A percentile compares a stretch with the other conserved stretches of the same genome.
phyloP scores from a whole-genome alignment of 371 early-diverging fungal genomes.

The Syncephalastrum sp. region DNA sequence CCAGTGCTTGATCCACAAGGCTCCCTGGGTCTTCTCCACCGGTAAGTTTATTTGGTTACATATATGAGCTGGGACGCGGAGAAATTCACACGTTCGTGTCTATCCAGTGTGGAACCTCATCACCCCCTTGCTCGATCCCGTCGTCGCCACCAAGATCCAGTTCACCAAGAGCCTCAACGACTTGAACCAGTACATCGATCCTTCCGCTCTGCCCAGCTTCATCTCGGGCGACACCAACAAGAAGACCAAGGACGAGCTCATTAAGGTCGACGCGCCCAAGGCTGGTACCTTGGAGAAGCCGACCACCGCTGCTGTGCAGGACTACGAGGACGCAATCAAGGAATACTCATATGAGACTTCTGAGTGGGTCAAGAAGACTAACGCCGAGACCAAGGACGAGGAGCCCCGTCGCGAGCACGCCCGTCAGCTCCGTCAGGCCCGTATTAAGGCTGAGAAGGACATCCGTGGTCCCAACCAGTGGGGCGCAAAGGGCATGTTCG shows the following conservation, averaged over 20 bases:
- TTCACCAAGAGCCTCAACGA: constrained; percentile 71
- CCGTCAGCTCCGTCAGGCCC: constrained; percentile 24
- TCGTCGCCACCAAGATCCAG: constrained; percentile 83
- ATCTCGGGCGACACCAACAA: constrained; percentile 27
- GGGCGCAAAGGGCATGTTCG: constrained; percentile 23
- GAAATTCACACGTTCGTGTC: not conserved
- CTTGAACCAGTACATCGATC: constrained; percentile 60
- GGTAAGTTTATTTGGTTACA: constrained; percentile 33
- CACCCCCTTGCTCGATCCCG: constrained; percentile 87
- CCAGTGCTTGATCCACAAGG: constrained; percentile 75
- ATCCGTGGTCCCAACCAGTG: constrained; percentile 37
- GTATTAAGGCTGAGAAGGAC: constrained; percentile 37
- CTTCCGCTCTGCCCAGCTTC: constrained; percentile 28
- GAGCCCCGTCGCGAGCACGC: constrained; percentile 23
- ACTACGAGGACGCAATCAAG: constrained; percentile 19
- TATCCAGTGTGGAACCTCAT: constrained; percentile 71
- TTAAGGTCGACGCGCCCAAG: constrained; percentile 16
- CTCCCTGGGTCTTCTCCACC: constrained; percentile 83
- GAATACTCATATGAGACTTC: constrained; percentile 27
- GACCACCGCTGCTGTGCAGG: constrained; percentile 18
- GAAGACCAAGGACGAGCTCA: constrained; percentile 29
- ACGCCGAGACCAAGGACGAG: constrained; percentile 7
- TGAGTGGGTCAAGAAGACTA: constrained; percentile 24
- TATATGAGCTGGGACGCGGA: not conserved
- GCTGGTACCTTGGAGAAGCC: constrained; percentile 14